Evolutionary conservation across 805 yeast species (phyloP), one percentile per base, ranked within the genome.

Genomic region (Candida suzukii): DNA sequence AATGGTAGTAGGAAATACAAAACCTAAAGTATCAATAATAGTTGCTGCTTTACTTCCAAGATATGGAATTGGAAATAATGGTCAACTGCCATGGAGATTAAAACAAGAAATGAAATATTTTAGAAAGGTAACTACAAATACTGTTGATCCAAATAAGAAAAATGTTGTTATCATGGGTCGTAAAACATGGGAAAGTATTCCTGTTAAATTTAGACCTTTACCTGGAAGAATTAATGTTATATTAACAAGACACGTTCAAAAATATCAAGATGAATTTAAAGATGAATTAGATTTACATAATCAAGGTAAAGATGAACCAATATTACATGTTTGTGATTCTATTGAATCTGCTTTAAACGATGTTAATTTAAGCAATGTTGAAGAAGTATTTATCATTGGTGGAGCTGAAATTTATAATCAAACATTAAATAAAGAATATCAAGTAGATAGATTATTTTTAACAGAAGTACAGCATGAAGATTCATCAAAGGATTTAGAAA

Each of bases 81-180:
- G 95, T 2, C 63, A 71, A 40, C 66, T 93, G 42, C 98, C 99
- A 3, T 93, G 99, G 99, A 70, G 82, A 37, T 68, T 93, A 24
- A 71, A 78, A 41, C 71, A 80, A 39, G 99, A 93, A 58, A 86
- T 93, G 83, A 77, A 78, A 56, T 93, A 80, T 57, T 93, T 93
- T 67, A 73, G 76, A 46, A 75, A 77, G 43, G 81, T 87, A 14
- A 93, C 99, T 0, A 62, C 79, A 3, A 57, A 56, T 3, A 60
- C 64, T 19, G 35, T 36, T 7, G 57, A 53, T 20, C 57, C 63
- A n/a, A 43, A 44, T 1, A 64, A 61, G 45, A 54, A 48, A 31
- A 87, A 88, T 56, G 95, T 86, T 0, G 98, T 93, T 13, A 71
- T 93, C 3, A 93, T 93, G 99, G 99, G 99, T 13, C 73, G 97